Conservation (phyloP, 768 basidiomycete species). For the Auricularia auricula-judae region DNA sequence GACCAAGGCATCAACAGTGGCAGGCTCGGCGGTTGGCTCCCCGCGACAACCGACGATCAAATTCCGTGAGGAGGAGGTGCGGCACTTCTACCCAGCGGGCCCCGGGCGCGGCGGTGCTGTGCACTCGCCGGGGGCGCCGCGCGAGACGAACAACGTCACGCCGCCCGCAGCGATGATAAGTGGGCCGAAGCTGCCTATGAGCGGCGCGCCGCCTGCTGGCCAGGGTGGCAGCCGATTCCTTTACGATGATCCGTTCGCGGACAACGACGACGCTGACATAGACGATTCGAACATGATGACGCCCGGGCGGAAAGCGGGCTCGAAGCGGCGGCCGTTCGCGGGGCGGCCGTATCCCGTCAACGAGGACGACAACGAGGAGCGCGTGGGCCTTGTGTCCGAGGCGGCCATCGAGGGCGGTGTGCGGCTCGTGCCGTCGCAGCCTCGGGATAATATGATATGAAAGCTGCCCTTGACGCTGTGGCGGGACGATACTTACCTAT, state of each 20-base stretch:
- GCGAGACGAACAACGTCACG: not conserved
- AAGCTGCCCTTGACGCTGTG: not conserved
- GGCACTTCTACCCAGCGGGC: constrained; percentile 61
- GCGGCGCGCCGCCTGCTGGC: not conserved
- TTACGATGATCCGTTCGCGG: not conserved
- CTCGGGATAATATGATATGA: not conserved
- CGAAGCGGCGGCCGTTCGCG: not conserved
- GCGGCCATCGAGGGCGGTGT: not conserved
- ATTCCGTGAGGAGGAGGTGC: constrained; percentile 61
- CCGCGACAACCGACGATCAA: constrained; percentile 52
- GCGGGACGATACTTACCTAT: not conserved
- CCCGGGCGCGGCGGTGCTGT: constrained; percentile 32
- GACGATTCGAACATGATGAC: not conserved
- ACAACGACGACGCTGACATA: not conserved
- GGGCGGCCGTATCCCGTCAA: constrained; percentile 1
- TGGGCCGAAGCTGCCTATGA: not conserved
- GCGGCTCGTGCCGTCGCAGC: not conserved
- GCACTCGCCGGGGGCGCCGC: not conserved
- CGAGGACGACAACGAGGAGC: constrained; percentile 4
- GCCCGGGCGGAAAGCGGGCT: not conserved
- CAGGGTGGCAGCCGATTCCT: not conserved
- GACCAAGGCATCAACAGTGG: constrained; percentile 19
- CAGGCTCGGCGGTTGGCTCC: constrained; percentile 13
- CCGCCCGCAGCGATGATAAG: not conserved
- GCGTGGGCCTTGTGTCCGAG: constrained; percentile 1